These are phyloP conservation scores for Erythrophleum ivorense DNA, from an alignment of 331 rosid species.

Conservation along the genomic window DNA sequence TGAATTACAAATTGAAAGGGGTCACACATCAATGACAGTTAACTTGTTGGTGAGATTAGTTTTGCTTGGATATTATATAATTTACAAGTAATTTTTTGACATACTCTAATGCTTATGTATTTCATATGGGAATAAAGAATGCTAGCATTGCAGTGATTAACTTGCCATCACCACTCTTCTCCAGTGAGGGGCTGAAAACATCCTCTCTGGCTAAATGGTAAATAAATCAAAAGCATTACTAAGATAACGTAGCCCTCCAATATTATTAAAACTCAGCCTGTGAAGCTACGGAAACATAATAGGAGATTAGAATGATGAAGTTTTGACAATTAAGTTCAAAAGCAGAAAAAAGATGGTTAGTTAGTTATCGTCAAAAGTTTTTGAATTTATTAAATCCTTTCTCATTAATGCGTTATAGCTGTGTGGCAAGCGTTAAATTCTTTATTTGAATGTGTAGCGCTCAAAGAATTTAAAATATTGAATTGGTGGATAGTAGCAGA, in stretches of 20 bases:
- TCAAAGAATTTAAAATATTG: background rate
- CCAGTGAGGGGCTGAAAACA: conserved; percentile 38
- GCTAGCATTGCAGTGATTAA: background rate
- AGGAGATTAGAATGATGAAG: background rate
- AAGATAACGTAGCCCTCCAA: conserved; percentile 20
- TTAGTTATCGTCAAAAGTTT: background rate
- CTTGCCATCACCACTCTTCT: conserved; percentile 34
- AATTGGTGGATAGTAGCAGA: background rate
- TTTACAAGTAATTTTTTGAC: conserved; percentile 35
- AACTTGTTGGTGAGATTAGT: conserved; percentile 69
- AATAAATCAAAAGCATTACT: conserved; percentile 20
- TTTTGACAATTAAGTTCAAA: conserved; percentile 14
- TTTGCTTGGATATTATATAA: conserved; percentile 25
- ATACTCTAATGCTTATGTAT: conserved; percentile 9
- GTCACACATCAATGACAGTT: conserved; percentile 65
- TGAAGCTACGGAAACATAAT: background rate
- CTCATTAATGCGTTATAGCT: conserved; percentile 28
- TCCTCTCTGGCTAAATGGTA: conserved; percentile 15
- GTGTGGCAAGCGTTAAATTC: background rate
- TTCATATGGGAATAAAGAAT: conserved; percentile 29
- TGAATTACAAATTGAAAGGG: conserved; percentile 88
- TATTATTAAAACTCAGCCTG: conserved; percentile 2
- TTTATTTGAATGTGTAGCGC: background rate
- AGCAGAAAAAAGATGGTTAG: background rate
- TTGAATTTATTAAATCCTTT: conserved; percentile 14